Percentiles rank a stretch among this genome's conserved stretches.
These are phyloP conservation scores for Adansonia madagascariensis DNA, from an alignment of 441 rosid species.

Conservation along the genomic window DNA sequence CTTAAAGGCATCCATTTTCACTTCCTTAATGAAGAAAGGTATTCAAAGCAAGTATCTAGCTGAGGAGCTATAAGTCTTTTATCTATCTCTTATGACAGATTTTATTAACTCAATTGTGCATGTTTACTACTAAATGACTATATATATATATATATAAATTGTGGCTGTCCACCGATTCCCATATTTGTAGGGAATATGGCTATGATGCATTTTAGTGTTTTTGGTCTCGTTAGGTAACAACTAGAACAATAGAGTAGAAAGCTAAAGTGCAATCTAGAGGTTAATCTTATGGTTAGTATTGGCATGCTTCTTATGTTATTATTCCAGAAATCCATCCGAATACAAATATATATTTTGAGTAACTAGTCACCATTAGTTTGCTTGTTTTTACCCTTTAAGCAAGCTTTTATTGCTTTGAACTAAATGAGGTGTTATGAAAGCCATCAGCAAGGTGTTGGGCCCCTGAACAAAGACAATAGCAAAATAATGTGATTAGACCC, in stretches of 20 bases:
- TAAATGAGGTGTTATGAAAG: background rate
- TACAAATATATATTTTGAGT: background rate
- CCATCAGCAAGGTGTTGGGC: background rate
- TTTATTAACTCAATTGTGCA: background rate
- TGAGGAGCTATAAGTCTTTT: slow-evolving; percentile 65
- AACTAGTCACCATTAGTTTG: no score
- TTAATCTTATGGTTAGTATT: slow-evolving; percentile 67
- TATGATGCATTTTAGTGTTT: background rate
- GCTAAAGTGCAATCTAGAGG: slow-evolving; percentile 43
- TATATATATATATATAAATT: background rate
- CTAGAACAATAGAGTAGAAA: slow-evolving; percentile 53
- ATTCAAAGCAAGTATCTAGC: slow-evolving; percentile 74
- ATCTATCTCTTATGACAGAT: background rate
- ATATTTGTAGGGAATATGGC: background rate
- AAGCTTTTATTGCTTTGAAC: slow-evolving; percentile 1
- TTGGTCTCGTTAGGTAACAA: slow-evolving; percentile 45
- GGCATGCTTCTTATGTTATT: slow-evolving; percentile 14
- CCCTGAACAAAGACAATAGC: no score
- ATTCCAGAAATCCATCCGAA: background rate
- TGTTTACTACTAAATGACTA: background rate
- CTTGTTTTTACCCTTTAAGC: background rate
- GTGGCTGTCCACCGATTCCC: background rate
- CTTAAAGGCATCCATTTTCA: slow-evolving; percentile 77
- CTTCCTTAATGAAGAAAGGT: slow-evolving; percentile 73
- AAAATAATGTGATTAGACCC: no score